phyloP scores from a whole-genome alignment of 768 basidiomycete species.

The Boletellus sp. region DNA sequence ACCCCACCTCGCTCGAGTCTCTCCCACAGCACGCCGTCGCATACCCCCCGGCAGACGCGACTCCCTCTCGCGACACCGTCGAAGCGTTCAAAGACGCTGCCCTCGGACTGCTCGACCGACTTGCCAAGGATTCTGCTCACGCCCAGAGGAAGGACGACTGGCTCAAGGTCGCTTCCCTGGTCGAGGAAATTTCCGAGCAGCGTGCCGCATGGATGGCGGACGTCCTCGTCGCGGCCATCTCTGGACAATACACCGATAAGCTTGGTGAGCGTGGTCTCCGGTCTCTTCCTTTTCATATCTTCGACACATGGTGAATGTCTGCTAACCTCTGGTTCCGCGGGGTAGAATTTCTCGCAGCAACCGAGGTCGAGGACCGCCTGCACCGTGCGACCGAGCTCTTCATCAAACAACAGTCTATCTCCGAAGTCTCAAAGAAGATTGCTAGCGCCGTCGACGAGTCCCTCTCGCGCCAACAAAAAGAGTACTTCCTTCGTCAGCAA shows the following conservation, averaged over 20 bases:
- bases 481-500: constrained; percentile 81
- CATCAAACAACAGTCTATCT: constrained; percentile 70
- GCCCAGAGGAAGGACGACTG: constrained; percentile 62
- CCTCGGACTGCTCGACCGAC: constrained; percentile 60
- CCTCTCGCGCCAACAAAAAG: constrained; percentile 85
- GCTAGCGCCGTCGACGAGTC: constrained; percentile 77
- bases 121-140: constrained; percentile 41
- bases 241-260: constrained; percentile 67
- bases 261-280: constrained; percentile 46
- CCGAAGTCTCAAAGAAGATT: constrained; percentile 79
- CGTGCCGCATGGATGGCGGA: constrained; percentile 75
- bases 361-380: constrained; percentile 59
- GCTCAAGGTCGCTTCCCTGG: constrained; percentile 63
- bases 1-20: constrained; percentile 27
- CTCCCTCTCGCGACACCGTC: constrained; percentile 52
- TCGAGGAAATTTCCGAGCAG: constrained; percentile 65
- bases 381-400: constrained; percentile 67
- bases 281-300: not conserved
- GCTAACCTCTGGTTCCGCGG: not conserved
- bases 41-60: constrained; percentile 39
- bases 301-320: not conserved
- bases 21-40: constrained; percentile 44
- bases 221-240: constrained; percentile 55
- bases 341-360: constrained; percentile 58
- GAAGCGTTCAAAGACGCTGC: constrained; percentile 70